phyloP scores from a whole-genome alignment of 495 filamentous ascomycete genomes.

The Podospora pseudocomata region DNA sequence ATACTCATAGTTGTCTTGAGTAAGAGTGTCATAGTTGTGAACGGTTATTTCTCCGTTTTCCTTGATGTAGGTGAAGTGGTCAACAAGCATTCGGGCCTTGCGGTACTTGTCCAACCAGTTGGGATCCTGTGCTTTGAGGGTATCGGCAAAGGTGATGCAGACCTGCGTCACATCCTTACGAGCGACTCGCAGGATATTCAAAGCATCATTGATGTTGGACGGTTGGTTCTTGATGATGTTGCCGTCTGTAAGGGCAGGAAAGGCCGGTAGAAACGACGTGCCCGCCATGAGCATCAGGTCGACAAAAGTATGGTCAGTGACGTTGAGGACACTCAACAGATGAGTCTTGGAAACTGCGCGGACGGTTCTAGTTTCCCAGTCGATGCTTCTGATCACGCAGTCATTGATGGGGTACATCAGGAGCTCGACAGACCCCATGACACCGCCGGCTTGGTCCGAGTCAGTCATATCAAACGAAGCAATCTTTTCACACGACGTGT shows the following conservation, averaged over 20 bases:
- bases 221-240: constrained; percentile 45
- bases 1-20: constrained; percentile 80
- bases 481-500: constrained; percentile 51
- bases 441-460: constrained; percentile 65
- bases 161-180: constrained; percentile 60
- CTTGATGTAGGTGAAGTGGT: constrained; percentile 80
- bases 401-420: constrained; percentile 84
- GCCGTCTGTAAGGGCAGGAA: constrained; percentile 66
- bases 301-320: constrained; percentile 69
- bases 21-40: constrained; percentile 63
- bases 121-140: constrained; percentile 62
- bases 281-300: constrained; percentile 83
- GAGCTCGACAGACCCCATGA: constrained; percentile 82
- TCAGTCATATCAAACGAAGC: constrained; percentile 72
- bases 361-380: constrained; percentile 64
- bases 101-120: constrained; percentile 82
- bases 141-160: constrained; percentile 67
- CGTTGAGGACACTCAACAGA: constrained; percentile 65
- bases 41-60: constrained; percentile 70
- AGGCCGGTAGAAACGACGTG: constrained; percentile 69
- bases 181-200: constrained; percentile 65
- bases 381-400: constrained; percentile 68
- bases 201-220: constrained; percentile 61
- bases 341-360: constrained; percentile 66
- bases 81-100: constrained; percentile 75